Conservation (phyloP, 805 yeast genomes). For the Wickerhamomyces ciferrii region DNA sequence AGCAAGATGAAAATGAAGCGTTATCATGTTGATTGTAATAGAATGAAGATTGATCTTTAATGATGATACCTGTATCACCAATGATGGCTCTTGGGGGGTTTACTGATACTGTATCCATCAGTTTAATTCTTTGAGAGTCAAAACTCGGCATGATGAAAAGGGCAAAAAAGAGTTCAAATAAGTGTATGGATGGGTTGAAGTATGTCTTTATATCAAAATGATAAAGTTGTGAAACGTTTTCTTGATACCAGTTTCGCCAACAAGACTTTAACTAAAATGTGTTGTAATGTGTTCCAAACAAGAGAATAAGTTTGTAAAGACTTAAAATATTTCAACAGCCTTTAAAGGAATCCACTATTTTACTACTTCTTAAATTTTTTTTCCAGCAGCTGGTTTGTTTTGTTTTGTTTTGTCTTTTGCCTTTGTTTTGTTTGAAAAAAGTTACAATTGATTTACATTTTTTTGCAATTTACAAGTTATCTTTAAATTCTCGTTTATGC, state of each 20-base stretch:
- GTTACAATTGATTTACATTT: neutral
- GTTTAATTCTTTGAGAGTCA: neutral
- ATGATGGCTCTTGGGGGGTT: constrained; percentile 21
- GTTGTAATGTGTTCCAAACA: no score
- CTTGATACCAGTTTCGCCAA: no score
- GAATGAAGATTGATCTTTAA: constrained; percentile 22
- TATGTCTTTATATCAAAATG: neutral
- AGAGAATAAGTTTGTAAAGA: no score
- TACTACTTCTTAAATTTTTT: neutral
- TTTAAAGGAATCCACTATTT: no score
- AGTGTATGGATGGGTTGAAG: no score
- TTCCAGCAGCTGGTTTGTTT: neutral
- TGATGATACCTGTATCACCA: constrained; percentile 28
- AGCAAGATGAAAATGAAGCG: constrained; percentile 8
- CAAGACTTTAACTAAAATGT: no score
- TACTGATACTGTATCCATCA: neutral
- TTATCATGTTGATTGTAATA: constrained; percentile 5
- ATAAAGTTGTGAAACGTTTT: neutral
- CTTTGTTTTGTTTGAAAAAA: neutral
- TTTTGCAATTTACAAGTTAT: no score
- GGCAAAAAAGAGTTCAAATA: neutral
- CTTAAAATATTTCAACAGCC: no score
- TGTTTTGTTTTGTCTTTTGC: no score
- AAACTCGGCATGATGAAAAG: neutral
- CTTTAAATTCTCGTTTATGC: neutral